A percentile compares a stretch with the other conserved stretches of the same genome.
phyloP scores from a whole-genome alignment of 1,284 basidiomycete genomes.

The Taiwanofungus camphoratus region DNA sequence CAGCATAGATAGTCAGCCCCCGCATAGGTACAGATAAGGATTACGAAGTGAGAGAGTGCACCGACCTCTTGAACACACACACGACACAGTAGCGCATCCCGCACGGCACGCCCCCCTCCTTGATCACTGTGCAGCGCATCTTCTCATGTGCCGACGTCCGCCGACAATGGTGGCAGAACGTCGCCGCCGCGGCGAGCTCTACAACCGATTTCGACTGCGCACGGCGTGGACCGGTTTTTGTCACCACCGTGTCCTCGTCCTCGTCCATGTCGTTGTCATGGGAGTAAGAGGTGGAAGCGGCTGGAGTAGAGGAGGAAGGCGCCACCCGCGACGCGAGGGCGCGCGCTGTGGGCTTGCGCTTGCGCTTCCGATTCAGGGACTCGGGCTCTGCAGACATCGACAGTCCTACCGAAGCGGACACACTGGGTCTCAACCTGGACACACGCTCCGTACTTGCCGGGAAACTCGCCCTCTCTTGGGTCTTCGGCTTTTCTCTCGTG shows the following conservation, averaged over 20 bases:
- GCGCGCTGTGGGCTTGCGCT: background rate
- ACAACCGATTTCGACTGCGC: background rate
- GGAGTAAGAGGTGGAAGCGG: background rate
- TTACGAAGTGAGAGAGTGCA: background rate
- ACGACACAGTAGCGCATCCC: conserved; percentile 21
- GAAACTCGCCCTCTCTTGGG: too few species aligned
- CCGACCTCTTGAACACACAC: conserved; percentile 24
- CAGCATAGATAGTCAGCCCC: background rate
- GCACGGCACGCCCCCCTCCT: conserved; percentile 16
- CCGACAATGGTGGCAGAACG: conserved; percentile 27
- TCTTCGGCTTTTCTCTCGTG: too few species aligned
- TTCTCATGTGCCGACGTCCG: conserved; percentile 15
- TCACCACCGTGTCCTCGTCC: background rate
- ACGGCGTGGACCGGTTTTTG: too few species aligned
- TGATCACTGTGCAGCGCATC: conserved; percentile 23
- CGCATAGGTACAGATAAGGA: background rate
- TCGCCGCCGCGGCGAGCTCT: conserved; percentile 8
- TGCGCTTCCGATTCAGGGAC: background rate
- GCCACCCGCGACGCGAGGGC: background rate
- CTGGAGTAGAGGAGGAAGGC: background rate
- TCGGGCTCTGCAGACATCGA: background rate
- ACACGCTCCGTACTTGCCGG: too few species aligned
- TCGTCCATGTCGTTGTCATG: background rate
- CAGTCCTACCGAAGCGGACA: too few species aligned
- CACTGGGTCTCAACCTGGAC: too few species aligned